Evolutionary conservation across 2,329 filamentous ascomycete species (phyloP).

Genomic region (Ophiostoma pallidulum): DNA sequence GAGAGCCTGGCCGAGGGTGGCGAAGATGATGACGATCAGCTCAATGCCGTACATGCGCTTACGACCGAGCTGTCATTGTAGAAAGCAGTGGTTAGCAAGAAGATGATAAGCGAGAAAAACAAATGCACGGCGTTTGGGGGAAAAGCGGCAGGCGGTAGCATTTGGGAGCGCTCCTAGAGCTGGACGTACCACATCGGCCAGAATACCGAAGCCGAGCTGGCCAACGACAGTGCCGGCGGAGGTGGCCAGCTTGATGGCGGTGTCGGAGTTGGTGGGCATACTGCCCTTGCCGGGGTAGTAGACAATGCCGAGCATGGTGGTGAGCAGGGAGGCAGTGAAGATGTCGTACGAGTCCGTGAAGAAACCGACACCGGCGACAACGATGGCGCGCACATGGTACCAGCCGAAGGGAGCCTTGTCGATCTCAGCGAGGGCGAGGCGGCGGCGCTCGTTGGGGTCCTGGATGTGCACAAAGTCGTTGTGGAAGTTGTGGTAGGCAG

Average conservation of each 20-base stretch:
- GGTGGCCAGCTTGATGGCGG: slow-evolving; percentile 76
- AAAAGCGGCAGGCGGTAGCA: no score
- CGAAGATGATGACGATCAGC: slow-evolving; percentile 70
- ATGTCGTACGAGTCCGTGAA: slow-evolving; percentile 76
- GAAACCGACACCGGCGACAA: slow-evolving; percentile 78
- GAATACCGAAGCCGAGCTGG: slow-evolving; percentile 68
- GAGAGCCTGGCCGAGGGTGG: slow-evolving; percentile 63
- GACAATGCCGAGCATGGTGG: slow-evolving; percentile 68
- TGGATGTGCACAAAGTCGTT: slow-evolving; percentile 39
- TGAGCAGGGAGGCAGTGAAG: slow-evolving; percentile 66
- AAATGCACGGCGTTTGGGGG: no score
- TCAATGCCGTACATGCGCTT: slow-evolving; percentile 65
- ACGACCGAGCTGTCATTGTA: slow-evolving; percentile 17
- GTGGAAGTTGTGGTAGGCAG: slow-evolving; percentile 67
- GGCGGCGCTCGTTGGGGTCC: slow-evolving; percentile 69
- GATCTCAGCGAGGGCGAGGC: slow-evolving; percentile 70
- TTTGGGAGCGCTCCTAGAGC: no score
- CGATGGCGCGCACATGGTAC: slow-evolving; percentile 69
- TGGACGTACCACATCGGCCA: slow-evolving; percentile 51
- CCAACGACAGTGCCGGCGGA: slow-evolving; percentile 77
- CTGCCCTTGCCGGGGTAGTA: slow-evolving; percentile 53
- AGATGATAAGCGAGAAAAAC: background rate
- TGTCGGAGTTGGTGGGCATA: slow-evolving; percentile 61
- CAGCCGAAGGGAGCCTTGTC: slow-evolving; percentile 76
- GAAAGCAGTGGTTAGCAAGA: background rate